Conservation (phyloP, 345 rosid genomes). For the Murraya paniculata region DNA sequence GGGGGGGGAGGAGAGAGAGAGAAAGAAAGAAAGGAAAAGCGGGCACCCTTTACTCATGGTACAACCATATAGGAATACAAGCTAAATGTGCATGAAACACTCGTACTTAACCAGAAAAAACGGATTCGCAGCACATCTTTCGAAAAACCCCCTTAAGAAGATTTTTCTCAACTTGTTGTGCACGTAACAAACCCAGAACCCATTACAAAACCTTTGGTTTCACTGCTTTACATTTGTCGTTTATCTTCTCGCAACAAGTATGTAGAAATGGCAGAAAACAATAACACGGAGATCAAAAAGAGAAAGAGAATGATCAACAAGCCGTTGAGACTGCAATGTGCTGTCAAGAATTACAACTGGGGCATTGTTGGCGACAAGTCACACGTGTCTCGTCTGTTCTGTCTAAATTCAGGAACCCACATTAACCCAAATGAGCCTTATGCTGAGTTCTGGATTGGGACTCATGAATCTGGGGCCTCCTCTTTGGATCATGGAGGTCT, state of each 20-base stretch:
- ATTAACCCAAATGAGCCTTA: constrained; percentile 22
- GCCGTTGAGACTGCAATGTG: constrained; percentile 27
- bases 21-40: not conserved
- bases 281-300: not conserved
- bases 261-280: constrained; percentile 6
- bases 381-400: constrained; percentile 26
- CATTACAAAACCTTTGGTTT: constrained; percentile 2
- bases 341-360: constrained; percentile 42
- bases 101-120: constrained; percentile 9
- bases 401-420: constrained; percentile 28
- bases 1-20: too few relatives aligned
- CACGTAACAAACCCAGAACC: not conserved
- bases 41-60: not conserved
- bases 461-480: constrained; percentile 43
- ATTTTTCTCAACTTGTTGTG: not conserved
- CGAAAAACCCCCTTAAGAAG: not conserved
- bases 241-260: not conserved
- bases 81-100: not conserved
- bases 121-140: not conserved
- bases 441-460: constrained; percentile 73
- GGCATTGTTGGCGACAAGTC: constrained; percentile 31
- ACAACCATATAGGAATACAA: not conserved
- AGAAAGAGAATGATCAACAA: not conserved
- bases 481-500: constrained; percentile 15
- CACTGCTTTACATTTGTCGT: not conserved